These are phyloP conservation scores for Calonectria pseudoreteaudii DNA, from an alignment of 2,329 filamentous ascomycete genomes.

Conservation along the genomic window DNA sequence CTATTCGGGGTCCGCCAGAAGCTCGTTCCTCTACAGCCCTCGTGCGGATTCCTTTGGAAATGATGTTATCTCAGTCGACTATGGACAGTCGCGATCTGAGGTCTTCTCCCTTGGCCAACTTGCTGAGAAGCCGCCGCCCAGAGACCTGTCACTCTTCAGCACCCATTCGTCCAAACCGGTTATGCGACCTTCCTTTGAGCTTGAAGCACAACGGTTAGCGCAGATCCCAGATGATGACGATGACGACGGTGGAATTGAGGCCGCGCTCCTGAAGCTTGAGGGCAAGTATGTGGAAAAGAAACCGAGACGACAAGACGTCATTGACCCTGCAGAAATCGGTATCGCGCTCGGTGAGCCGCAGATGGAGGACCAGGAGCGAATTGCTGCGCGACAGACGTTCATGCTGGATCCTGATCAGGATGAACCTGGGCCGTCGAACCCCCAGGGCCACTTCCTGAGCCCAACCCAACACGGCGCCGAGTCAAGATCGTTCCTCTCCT, in stretches of 20 bases:
- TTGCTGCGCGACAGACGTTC: constrained; percentile 56
- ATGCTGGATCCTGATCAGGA: constrained; percentile 42
- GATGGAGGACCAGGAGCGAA: constrained; percentile 52
- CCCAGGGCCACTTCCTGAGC: constrained; percentile 32
- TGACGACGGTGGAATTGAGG: constrained; percentile 83
- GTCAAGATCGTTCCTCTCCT: constrained; percentile 63
- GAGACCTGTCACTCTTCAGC: constrained; percentile 67
- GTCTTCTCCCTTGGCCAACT: constrained; percentile 71
- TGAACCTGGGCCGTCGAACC: constrained; percentile 35
- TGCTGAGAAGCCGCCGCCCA: constrained; percentile 61
- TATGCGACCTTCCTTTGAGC: constrained; percentile 85
- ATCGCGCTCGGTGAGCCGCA: constrained; percentile 40
- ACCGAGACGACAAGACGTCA: constrained; percentile 25
- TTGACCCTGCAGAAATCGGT: constrained; percentile 34
- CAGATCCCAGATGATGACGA: constrained; percentile 88
- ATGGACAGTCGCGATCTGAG: constrained; percentile 49
- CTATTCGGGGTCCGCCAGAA: constrained; percentile 70
- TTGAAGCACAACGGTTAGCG: constrained; percentile 86
- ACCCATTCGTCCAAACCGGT: constrained; percentile 72
- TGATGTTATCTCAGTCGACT: constrained; percentile 34
- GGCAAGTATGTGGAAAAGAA: constrained; percentile 77
- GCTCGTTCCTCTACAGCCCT: constrained; percentile 65
- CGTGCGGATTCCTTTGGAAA: constrained; percentile 43
- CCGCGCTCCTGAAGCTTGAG: constrained; percentile 91
- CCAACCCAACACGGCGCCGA: constrained; percentile 48